Percentiles rank a stretch among this genome's conserved stretches.
Evolutionary conservation across 345 rosid genomes (phyloP).

Genomic region (Boechera retrofracta): DNA sequence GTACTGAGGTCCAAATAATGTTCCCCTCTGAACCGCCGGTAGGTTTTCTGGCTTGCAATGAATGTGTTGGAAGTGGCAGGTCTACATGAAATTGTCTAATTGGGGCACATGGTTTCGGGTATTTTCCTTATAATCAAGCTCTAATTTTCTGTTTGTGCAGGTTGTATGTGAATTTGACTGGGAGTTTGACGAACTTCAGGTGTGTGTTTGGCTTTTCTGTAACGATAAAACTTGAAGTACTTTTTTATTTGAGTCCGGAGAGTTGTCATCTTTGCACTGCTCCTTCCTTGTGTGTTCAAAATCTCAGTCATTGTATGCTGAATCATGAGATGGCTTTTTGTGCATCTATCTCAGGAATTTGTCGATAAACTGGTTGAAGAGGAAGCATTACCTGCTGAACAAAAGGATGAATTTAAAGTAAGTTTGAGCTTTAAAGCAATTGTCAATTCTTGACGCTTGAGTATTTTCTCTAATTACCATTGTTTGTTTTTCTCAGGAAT

Average conservation of each 20-base stretch:
- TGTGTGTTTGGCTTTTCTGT: constrained; percentile 44
- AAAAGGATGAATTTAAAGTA: constrained; percentile 88
- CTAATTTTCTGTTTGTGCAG: constrained; percentile 55
- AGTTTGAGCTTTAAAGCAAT: constrained; percentile 13
- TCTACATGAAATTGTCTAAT: constrained; percentile 14
- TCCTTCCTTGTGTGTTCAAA: neutral
- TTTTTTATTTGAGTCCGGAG: neutral
- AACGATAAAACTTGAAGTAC: constrained; percentile 6
- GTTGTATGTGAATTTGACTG: constrained; percentile 94
- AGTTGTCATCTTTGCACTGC: neutral
- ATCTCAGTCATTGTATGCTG: constrained; percentile 15
- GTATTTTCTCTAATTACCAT: neutral
- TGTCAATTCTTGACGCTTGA: constrained; percentile 12
- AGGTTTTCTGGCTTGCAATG: constrained; percentile 46
- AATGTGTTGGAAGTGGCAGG: constrained; percentile 12
- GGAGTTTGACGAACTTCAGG: constrained; percentile 90
- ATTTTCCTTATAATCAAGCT: neutral
- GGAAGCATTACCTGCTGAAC: constrained; percentile 75
- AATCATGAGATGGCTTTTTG: constrained; percentile 29
- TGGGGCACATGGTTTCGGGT: constrained; percentile 9
- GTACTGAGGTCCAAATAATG: constrained; percentile 80
- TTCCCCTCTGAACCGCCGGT: constrained; percentile 91
- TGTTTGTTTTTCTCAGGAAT: constrained; percentile 59
- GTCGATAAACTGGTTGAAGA: constrained; percentile 62
- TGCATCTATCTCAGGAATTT: constrained; percentile 63